phyloP scores from a whole-genome alignment of 257 asterid species.

The Solanum chilense region DNA sequence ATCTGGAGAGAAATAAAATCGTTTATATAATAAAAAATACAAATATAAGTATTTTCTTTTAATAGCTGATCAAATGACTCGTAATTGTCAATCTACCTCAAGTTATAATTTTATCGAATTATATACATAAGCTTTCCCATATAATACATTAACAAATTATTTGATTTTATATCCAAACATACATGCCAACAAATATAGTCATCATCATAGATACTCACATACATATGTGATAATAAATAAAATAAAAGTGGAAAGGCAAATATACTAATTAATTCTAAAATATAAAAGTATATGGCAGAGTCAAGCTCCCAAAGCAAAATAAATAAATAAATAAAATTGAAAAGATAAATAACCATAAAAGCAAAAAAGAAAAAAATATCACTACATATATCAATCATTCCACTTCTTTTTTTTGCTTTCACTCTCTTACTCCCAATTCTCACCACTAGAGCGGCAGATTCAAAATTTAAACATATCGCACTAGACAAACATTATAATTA shows the following conservation, averaged over 20 bases:
- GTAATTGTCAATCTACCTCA: not conserved
- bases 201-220: not conserved
- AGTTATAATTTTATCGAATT: not conserved
- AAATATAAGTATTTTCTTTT: not conserved
- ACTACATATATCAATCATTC: not conserved
- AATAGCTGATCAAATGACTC: fast-evolving
- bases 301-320: not conserved
- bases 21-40: not conserved
- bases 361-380: not conserved
- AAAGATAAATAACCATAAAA: not conserved
- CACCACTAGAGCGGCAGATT: not conserved
- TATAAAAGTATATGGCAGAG: not conserved
- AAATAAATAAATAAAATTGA: not conserved
- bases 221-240: not conserved
- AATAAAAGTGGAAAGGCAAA: not conserved
- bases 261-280: not conserved
- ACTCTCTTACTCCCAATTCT: not conserved
- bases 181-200: not conserved
- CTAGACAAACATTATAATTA: not conserved
- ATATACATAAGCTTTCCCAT: no score
- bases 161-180: no score
- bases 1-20: not conserved
- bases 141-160: no score
- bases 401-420: not conserved
- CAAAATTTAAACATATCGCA: not conserved